Conservation (phyloP, 345 rosid species). For the Acer campestre region DNA sequence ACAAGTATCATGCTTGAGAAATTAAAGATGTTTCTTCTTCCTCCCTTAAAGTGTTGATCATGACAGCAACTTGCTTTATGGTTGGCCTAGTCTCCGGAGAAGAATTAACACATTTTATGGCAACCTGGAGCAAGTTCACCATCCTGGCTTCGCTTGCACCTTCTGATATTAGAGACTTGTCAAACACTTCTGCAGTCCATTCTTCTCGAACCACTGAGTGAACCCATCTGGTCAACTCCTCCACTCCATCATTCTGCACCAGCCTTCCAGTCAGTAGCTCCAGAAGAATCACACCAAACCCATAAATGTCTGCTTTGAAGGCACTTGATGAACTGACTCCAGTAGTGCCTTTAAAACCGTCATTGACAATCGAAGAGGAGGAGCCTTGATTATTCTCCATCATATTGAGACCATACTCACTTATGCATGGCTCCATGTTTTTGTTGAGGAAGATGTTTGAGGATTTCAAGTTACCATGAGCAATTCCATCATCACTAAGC, state of each 20-base stretch:
- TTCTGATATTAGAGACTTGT: constrained; percentile 43
- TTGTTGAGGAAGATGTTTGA: constrained; percentile 53
- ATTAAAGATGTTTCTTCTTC: constrained; percentile 56
- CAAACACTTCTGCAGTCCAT: constrained; percentile 69
- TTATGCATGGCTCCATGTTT: constrained; percentile 58
- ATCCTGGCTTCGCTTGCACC: constrained; percentile 62
- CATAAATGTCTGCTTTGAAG: constrained; percentile 45
- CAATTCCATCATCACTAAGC: constrained; percentile 31
- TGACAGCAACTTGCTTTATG: constrained; percentile 41
- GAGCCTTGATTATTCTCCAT: constrained; percentile 20
- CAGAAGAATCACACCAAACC: constrained; percentile 54
- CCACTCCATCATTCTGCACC: constrained; percentile 43
- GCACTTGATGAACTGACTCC: constrained; percentile 8
- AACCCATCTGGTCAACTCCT: constrained; percentile 63
- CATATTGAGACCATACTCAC: constrained; percentile 60
- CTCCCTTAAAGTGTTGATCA: constrained; percentile 51
- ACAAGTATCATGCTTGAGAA: constrained; percentile 23
- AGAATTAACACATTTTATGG: constrained; percentile 51
- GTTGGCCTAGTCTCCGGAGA: constrained; percentile 42
- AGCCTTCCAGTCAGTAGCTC: constrained; percentile 59
- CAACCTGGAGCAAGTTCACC: constrained; percentile 61
- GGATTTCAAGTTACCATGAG: constrained; percentile 68
- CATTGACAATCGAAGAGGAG: neutral
- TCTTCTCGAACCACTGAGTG: constrained; percentile 54
- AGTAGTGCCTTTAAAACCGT: neutral